phyloP scores from a whole-genome alignment of 306 rosid species.

The Citrullus colocynthis region DNA sequence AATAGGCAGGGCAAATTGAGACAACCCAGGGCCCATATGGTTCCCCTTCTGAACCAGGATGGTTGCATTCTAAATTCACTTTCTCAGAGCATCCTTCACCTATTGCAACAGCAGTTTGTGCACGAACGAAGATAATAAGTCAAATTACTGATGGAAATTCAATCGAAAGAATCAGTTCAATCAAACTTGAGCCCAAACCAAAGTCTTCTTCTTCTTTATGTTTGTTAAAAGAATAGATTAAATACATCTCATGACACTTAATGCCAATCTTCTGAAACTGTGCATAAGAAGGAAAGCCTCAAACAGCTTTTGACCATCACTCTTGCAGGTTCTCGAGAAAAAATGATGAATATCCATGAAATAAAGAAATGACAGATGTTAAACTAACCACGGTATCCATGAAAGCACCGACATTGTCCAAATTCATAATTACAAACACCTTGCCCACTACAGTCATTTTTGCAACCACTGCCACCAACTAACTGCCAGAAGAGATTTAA shows the following conservation, averaged over 20 bases:
- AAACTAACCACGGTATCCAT: conserved; percentile 68
- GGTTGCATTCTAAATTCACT: conserved; percentile 60
- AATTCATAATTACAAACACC: conserved; percentile 82
- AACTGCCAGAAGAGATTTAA: conserved; percentile 33
- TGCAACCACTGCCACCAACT: conserved; percentile 56
- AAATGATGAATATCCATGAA: background rate
- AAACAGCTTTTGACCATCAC: background rate
- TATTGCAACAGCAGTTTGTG: conserved; percentile 20
- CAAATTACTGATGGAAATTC: background rate
- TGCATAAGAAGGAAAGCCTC: background rate
- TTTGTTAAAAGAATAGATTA: background rate
- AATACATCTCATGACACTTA: background rate
- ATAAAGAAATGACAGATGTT: background rate
- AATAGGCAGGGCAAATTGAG: conserved; percentile 77
- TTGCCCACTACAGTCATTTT: conserved; percentile 63
- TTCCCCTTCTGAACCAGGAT: conserved; percentile 29
- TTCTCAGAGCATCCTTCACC: conserved; percentile 73
- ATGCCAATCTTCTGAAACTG: background rate
- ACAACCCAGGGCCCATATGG: conserved; percentile 90
- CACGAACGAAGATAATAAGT: background rate
- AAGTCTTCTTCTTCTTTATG: background rate
- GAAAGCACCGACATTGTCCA: conserved; percentile 85
- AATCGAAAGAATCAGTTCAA: background rate
- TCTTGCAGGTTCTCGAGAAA: background rate
- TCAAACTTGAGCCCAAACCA: conserved; percentile 3